Base-by-base conservation (phyloP, 495 filamentous ascomycete genomes). In the Trichoderma gamsii region DNA sequence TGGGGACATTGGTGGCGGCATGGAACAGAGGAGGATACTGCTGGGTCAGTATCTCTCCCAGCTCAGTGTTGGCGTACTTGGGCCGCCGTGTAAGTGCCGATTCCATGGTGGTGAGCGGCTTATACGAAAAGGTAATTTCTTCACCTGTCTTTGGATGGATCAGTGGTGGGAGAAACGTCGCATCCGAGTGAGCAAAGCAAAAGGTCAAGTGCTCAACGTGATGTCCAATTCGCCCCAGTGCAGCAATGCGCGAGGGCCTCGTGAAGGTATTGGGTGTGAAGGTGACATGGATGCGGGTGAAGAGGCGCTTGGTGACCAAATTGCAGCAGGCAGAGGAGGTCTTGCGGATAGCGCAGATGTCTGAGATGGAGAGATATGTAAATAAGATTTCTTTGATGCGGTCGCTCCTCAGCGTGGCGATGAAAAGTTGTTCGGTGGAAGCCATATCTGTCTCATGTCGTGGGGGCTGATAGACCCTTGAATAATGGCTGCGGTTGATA, bases 21-120 rank as follows among this genome's bases (percentile, higher is more conserved):
- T 93, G 91, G 79, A 93, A 95, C 8, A 93, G 77, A 8, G 91
- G 88, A 44, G 89, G 88, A 72, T 92, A 93, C 75, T 93, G 91
- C 72, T 89, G 84, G 44, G 90, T 88, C 46, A 93, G 82, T 63
- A 93, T 78, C 73, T 92, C 88, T 82, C 87, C 85, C 72, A 86
- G 72, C 79, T 83, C 81, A 61, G 79, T 75, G 77, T 81, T 81
- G 70, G 77, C 89, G 73, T 92, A 93, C 73, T 88, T 91, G 56
- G 86, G 86, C 65, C 78, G 75, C 70, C 35, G 3, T 38, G 76
- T 78, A 73, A 75, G 73, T 63, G 76, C 81, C 52, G 75, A 83
- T 23, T 75, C 78, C 73, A 79, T 75, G 41, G 81, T 79, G 64
- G 82, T 83, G 69, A 90, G 87, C 18, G 90, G 90, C 68, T 83